phyloP scores from a whole-genome alignment of 257 asterid genomes.

The Plantago elongata region DNA sequence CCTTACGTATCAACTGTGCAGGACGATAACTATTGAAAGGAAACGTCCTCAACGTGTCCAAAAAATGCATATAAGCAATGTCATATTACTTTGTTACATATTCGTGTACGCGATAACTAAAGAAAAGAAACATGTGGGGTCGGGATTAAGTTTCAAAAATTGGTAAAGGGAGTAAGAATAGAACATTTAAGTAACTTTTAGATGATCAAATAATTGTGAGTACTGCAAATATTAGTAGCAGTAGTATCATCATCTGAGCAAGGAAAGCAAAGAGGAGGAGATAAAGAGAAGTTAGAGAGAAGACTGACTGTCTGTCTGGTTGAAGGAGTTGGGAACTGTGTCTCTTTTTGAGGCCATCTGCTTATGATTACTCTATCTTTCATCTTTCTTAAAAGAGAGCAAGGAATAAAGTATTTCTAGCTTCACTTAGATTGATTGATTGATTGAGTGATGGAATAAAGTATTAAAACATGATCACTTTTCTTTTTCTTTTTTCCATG shows the following conservation, averaged over 20 bases:
- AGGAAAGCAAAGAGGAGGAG: slow-evolving; percentile 38
- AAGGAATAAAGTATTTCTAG: slow-evolving; percentile 58
- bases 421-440: too few species aligned
- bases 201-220: slow-evolving; percentile 5
- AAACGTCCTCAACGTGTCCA: too few species aligned
- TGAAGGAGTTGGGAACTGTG: slow-evolving; percentile 73
- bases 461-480: slow-evolving; percentile 32
- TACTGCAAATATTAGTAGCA: not conserved
- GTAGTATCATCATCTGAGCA: slow-evolving; percentile 6
- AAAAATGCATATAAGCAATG: too few species aligned
- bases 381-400: slow-evolving; percentile 25
- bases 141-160: not conserved
- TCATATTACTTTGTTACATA: too few species aligned
- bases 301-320: slow-evolving; percentile 58
- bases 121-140: not conserved
- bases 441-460: slow-evolving; percentile 55
- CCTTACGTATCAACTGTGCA: too few species aligned
- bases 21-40: too few species aligned
- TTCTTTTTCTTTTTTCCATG: slow-evolving; percentile 27
- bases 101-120: too few species aligned
- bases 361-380: slow-evolving; percentile 26
- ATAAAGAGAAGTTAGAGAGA: slow-evolving; percentile 34
- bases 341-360: slow-evolving; percentile 15
- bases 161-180: not conserved
- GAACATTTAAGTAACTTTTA: slow-evolving; percentile 14